Base-by-base conservation (phyloP, 345 rosid species). In the Punica granatum region DNA sequence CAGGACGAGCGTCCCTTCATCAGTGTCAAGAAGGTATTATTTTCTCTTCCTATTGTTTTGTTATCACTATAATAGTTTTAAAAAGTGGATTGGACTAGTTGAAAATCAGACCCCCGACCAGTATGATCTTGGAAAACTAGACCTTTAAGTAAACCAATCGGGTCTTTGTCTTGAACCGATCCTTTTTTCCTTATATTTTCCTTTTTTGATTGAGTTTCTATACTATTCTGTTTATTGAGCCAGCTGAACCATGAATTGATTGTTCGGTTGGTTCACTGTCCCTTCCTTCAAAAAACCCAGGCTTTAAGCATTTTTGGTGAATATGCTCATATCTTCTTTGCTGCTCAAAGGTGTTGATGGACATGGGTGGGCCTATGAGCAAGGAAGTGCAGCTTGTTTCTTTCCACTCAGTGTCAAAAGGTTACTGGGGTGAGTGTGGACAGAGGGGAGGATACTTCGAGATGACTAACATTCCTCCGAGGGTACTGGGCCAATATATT, bases 381-480 rank as follows among this genome's bases (percentile, higher is more conserved):
- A 89, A 79, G 81, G 95, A 84, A 81, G 78, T 94, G 37, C 97
- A 91, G 87, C 96, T 94, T 53, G 83, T 94, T 67, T 94, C 99
- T 33, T 94, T 94, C 82, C 99, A 94, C 80, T 83, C 96, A 0
- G 96, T 94, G 49, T 94, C 99, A 49, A 94, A 94, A 88, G 99
- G 99, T 74, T 94, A 89, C 80, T 94, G 96, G 96, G 97, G 99
- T 1, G 99, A 94, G 83, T 94, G 99, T 54, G 99, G 97, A 74
- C 99, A 91, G 80, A 83, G 99, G 25, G 99, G 99, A 80, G 99
- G 99, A 78, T 94, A 94, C 86, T 91, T 94, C 77, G 97, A 94
- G 86, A 91, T 91, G 97, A 91, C 97, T 26, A 94, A 94, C 82
- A 81, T 94, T 54, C 97, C 99, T 75, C 87, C 96, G 42, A 64